Conservation (phyloP, 345 rosid genomes). For the Adansonia digitata region DNA sequence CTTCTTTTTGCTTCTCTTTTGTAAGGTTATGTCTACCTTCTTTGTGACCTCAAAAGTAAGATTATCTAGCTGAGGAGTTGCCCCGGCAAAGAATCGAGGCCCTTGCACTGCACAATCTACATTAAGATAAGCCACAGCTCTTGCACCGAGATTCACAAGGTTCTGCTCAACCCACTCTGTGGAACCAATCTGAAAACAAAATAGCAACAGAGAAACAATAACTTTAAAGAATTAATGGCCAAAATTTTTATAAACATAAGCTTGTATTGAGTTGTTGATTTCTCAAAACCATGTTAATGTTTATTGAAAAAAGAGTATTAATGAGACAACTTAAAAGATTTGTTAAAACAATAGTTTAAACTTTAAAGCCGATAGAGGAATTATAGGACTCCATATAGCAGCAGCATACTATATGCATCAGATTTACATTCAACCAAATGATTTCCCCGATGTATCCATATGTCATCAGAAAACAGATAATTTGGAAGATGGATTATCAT, state of each 20-base stretch:
- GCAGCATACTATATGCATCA: not conserved
- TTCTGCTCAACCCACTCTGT: constrained; percentile 99
- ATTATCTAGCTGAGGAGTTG: constrained; percentile 85
- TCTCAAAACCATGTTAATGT: too few relatives aligned
- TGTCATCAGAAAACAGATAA: not conserved
- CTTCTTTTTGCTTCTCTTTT: not conserved
- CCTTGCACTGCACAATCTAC: constrained; percentile 99
- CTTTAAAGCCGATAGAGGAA: not conserved
- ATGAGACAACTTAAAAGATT: not conserved
- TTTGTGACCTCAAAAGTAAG: constrained; percentile 67
- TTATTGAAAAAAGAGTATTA: too few relatives aligned
- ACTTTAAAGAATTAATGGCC: not conserved
- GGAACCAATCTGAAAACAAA: constrained; percentile 60
- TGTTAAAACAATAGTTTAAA: not conserved
- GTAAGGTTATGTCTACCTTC: constrained; percentile 38
- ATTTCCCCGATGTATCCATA: not conserved
- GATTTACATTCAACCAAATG: not conserved
- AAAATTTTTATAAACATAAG: not conserved
- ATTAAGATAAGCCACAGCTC: constrained; percentile 85
- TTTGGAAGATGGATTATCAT: not conserved
- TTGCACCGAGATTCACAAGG: constrained; percentile 68
- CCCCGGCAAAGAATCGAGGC: constrained; percentile 72
- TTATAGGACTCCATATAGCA: not conserved
- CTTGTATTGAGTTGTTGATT: constrained; percentile 3
- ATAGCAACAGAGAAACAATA: not conserved